phyloP scores from a whole-genome alignment of 495 filamentous ascomycete genomes.

The Penicillium herquei region DNA sequence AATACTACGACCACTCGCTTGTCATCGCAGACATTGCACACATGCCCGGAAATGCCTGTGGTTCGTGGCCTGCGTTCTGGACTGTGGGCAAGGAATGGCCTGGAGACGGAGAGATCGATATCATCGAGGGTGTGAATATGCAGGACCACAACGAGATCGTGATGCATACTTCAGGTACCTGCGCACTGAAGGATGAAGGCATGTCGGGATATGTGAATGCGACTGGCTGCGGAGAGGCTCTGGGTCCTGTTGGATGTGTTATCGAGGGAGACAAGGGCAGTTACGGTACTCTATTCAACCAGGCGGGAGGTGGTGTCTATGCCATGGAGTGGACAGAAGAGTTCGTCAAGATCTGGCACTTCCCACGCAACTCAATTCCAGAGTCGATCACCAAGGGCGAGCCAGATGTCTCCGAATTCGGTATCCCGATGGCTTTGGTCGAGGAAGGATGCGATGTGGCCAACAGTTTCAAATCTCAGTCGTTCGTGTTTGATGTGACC shows the following conservation, averaged over 20 bases:
- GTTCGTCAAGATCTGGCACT: constrained; percentile 76
- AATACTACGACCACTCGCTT: constrained; percentile 64
- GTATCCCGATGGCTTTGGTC: constrained; percentile 63
- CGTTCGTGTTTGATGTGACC: constrained; percentile 76
- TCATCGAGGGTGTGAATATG: constrained; percentile 82
- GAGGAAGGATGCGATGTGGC: constrained; percentile 64
- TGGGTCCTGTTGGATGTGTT: constrained; percentile 48
- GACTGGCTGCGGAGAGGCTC: constrained; percentile 55
- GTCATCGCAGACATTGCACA: constrained; percentile 74
- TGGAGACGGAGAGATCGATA: constrained; percentile 79
- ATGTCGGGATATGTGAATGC: constrained; percentile 48
- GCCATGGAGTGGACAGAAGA: constrained; percentile 70
- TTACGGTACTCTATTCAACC: constrained; percentile 74
- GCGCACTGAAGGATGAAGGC: constrained; percentile 52
- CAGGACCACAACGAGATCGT: constrained; percentile 65
- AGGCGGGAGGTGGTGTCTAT: constrained; percentile 70
- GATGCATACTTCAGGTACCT: constrained; percentile 71
- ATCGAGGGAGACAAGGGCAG: constrained; percentile 50
- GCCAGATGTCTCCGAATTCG: constrained; percentile 65
- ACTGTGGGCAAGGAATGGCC: constrained; percentile 77
- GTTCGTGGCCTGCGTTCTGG: constrained; percentile 78
- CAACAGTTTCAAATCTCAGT: constrained; percentile 64
- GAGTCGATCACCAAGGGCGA: constrained; percentile 51
- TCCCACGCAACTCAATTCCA: constrained; percentile 61
- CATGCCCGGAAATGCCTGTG: constrained; percentile 70